Base-by-base conservation (phyloP, 2,329 filamentous ascomycete species). In the Rutstroemia sp. region DNA sequence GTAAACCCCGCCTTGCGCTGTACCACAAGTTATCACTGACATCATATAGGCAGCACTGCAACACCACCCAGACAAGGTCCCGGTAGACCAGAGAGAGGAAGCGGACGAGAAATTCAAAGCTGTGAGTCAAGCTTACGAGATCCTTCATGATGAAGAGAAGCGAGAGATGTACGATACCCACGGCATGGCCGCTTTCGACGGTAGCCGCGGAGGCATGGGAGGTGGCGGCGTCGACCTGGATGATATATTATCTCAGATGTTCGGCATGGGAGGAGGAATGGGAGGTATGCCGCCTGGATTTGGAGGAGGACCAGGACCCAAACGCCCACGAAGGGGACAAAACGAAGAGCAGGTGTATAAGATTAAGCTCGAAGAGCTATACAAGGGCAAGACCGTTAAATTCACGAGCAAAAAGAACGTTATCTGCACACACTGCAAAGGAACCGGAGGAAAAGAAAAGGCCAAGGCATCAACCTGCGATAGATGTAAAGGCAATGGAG, bases 381-480 rank as follows among this genome's bases (percentile, higher is more conserved):
- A 97, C 80, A 96, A 95, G 75, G 94, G 94, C 67, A 96, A 97
- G 79, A 96, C 94, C 0, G 94, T 95, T 69, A 94, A 95, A 75
- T 96, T 99, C 71, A 86, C 90, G 8, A 94, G 89, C 68, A 95
- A 92, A 68, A 97, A 97, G 77, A 92, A 96, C 69, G 82, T 96
- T 60, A 78, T 96, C 60, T 99, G 94, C 74, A 80, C 80, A 58
- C 80, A 84, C 66, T 99, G 94, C 77, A 92, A 92, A 70, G 94
- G 94, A 46, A 83, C 80, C 48, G 94, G 94, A 42, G 94, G 89
- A 61, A 96, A 95, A 73, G 89, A 95, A 60, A 95, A 92, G 74
- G 88, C 90, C 54, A 95, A 94, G 76, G 77, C 88, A 50, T 83
- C 88, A 64, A 78, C 85, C 58, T 99, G 94, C 73, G 84, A 89